These are phyloP conservation scores for Iberis amara DNA, from an alignment of 441 rosid genomes.

Conservation along the genomic window DNA sequence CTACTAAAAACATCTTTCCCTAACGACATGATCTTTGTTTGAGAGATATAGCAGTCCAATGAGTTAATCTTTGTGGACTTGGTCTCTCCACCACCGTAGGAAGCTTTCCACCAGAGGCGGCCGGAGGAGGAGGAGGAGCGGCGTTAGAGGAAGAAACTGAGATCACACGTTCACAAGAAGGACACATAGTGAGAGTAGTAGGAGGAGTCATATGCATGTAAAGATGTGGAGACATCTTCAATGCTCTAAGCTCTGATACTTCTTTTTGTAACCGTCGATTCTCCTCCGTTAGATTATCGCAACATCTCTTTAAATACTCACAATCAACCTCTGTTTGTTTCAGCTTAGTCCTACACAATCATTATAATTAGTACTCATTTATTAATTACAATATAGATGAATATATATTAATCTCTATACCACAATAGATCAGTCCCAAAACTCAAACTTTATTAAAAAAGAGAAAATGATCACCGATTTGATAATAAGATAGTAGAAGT, in stretches of 20 bases:
- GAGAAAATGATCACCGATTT: too few species aligned
- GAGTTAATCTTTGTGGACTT: conserved; percentile 23
- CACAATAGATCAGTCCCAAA: too few species aligned
- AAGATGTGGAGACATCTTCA: conserved; percentile 67
- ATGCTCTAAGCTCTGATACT: conserved; percentile 71
- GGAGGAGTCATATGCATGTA: conserved; percentile 89
- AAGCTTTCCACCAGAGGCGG: conserved; percentile 8
- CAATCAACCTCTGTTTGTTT: conserved; percentile 96
- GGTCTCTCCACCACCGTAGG: conserved; percentile 23
- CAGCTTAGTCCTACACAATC: conserved; percentile 58
- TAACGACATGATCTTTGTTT: conserved; percentile 23
- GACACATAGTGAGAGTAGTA: conserved; percentile 94
- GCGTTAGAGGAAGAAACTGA: conserved; percentile 26
- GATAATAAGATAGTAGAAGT: too few species aligned
- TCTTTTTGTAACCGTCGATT: conserved; percentile 79
- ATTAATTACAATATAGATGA: too few species aligned
- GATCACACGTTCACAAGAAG: conserved; percentile 75
- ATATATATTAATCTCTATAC: too few species aligned
- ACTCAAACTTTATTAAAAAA: too few species aligned
- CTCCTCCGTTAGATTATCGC: conserved; percentile 80
- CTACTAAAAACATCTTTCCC: conserved; percentile 2
- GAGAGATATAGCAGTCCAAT: conserved; percentile 23
- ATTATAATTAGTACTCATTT: background rate
- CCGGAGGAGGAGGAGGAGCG: background rate
- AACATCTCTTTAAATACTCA: conserved; percentile 70